phyloP scores from a whole-genome alignment of 192 early-diverging fungal species.

The Linnemannia elongata region DNA sequence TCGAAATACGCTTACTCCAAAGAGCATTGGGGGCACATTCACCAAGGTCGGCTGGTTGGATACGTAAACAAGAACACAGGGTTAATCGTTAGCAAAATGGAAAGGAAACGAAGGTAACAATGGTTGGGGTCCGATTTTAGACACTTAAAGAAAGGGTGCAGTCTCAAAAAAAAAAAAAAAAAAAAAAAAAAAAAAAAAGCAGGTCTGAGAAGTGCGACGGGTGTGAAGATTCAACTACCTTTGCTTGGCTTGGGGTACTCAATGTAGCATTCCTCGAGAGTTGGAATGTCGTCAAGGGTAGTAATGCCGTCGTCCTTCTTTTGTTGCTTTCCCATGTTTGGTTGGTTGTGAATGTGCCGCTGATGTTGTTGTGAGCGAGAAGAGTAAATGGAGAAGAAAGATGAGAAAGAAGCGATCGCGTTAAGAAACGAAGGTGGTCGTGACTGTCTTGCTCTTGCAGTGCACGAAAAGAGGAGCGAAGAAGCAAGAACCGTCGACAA shows the following conservation, averaged over 20 bases:
- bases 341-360: background rate
- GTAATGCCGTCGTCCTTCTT: background rate
- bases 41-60: background rate
- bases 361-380: background rate
- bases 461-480: background rate
- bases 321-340: background rate
- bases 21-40: background rate
- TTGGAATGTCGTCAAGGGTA: slow-evolving; percentile 7
- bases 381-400: background rate
- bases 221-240: background rate
- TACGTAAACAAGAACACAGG: background rate
- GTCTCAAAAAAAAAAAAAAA: too few relatives aligned
- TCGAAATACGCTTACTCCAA: slow-evolving; percentile 8
- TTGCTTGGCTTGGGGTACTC: background rate
- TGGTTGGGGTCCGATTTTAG: too few relatives aligned
- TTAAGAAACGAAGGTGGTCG: background rate
- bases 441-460: background rate
- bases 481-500: too few relatives aligned
- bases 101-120: too few relatives aligned
- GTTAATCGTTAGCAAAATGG: too few relatives aligned
- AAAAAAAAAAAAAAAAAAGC: background rate
- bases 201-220: background rate
- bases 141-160: too few relatives aligned
- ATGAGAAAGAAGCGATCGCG: background rate
- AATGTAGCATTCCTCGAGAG: background rate